Conservation (phyloP, 768 basidiomycete species). For the Boletus patriciae region DNA sequence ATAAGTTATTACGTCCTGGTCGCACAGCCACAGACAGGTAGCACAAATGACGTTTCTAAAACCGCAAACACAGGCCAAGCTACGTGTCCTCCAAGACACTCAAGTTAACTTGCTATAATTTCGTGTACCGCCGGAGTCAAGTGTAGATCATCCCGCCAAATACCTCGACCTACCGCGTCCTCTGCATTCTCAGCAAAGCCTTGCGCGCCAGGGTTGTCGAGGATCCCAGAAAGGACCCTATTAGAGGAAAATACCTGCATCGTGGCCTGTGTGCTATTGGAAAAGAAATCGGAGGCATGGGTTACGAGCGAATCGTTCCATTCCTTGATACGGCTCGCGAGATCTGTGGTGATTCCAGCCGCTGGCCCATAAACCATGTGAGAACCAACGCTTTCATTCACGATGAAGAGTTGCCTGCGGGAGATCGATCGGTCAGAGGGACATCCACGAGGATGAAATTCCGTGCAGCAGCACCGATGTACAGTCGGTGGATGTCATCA, state of each 20-base stretch:
- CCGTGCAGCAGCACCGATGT: not conserved
- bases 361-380: not conserved
- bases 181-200: constrained; percentile 8
- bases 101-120: constrained; percentile 27
- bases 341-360: not conserved
- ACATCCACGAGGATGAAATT: constrained; percentile 17
- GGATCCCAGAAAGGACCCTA: constrained; percentile 11
- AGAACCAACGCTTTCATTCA: not conserved
- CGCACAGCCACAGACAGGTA: constrained; percentile 11
- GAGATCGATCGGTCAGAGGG: constrained; percentile 14
- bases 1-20: not conserved
- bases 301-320: constrained; percentile 4
- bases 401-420: not conserved
- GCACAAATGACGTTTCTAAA: not conserved
- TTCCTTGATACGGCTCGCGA: constrained; percentile 2
- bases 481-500: constrained; percentile 1
- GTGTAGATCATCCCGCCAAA: constrained; percentile 43
- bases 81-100: not conserved
- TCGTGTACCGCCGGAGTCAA: constrained; percentile 35
- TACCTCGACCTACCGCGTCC: constrained; percentile 12
- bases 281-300: not conserved
- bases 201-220: constrained; percentile 4
- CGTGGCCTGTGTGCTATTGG: not conserved
- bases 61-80: not conserved
- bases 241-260: constrained; percentile 7